These are phyloP conservation scores for Pythium sukuiense DNA, from an alignment of 352 stramenopile species.

Conservation along the genomic window DNA sequence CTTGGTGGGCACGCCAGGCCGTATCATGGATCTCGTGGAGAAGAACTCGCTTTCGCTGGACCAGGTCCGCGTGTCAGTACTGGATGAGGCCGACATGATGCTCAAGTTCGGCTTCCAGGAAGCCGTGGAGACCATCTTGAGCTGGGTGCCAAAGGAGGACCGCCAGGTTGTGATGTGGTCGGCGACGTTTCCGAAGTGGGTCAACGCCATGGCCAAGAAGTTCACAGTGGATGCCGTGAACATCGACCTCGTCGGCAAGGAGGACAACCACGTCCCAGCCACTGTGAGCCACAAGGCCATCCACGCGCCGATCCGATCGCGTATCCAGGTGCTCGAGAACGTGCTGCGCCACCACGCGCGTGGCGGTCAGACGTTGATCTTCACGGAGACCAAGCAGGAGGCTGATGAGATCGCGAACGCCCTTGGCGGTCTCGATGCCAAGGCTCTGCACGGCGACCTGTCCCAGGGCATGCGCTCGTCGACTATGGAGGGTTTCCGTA, in stretches of 20 bases:
- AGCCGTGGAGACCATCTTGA: constrained; percentile 95
- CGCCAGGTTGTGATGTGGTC: constrained; percentile 96
- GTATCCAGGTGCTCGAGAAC: constrained; percentile 64
- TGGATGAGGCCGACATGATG: constrained; percentile 98
- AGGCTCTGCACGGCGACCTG: constrained; percentile 74
- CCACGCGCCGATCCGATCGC: constrained; percentile 77
- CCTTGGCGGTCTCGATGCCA: constrained; percentile 56
- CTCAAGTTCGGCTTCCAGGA: constrained; percentile 99
- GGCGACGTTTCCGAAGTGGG: constrained; percentile 95
- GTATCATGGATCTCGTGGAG: constrained; percentile 96
- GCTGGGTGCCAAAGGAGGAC: constrained; percentile 59
- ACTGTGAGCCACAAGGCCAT: constrained; percentile 94
- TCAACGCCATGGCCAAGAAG: constrained; percentile 91
- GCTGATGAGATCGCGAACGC: constrained; percentile 93
- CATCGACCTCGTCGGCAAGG: constrained; percentile 93
- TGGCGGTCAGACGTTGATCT: constrained; percentile 92
- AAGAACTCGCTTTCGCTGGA: constrained; percentile 91
- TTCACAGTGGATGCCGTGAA: constrained; percentile 93
- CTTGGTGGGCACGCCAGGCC: constrained; percentile 95
- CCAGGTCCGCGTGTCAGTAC: constrained; percentile 88
- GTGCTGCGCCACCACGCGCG: constrained; percentile 68
- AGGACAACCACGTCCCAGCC: constrained; percentile 77
- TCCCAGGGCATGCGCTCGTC: constrained; percentile 88
- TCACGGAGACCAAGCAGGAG: constrained; percentile 97
- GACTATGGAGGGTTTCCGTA: constrained; percentile 97